Base-by-base conservation (phyloP, 1,139 yeast species). In the Barnettozyma hawaiiensis region DNA sequence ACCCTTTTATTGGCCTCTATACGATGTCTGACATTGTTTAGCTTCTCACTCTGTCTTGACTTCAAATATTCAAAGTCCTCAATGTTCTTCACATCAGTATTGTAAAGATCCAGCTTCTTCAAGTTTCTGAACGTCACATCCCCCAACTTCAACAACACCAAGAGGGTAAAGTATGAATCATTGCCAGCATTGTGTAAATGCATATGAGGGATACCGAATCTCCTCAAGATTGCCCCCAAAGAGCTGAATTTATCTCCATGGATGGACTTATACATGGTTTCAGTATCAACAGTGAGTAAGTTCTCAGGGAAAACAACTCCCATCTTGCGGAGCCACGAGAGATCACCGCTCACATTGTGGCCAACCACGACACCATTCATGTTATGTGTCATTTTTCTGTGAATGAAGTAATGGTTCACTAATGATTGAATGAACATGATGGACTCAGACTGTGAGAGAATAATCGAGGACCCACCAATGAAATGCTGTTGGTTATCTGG, bases 181-280 rank as follows among this genome's bases (percentile, higher is more conserved):
- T 85, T 85, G n/a, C 85, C 90, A 2, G 90, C 95, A 57, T 85
- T 85, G 57, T 85, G 95, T 38, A 84, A 62, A 48, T 69, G 74
- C 1, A 81, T 71, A 57, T 78, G 77, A 0, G 89, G 86, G 7
- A 85, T 69, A 7, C 70, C 66, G 22, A 81, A 65, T 40, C 68
- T 61, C 37, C 71, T 65, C 19, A 84, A 64, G 2, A 79, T 68
- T 38, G 70, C 75, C 7, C 74, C 71, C 41, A 85, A 62, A 14
- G 73, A 62, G 23, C 78, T 78, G 20, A 63, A 60, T 16, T 60
- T 53, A 5, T 41, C 31, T 4, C 75, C 70, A 37, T 70, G 64
- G 5, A 76, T 64, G 7, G 66, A 54, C 6, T 64, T 59, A 67
- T 75, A 76, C 5, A 83, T 49, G 12, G 55, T 54, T 51, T 71